These are phyloP conservation scores for Candida bentonensis DNA, from an alignment of 805 yeast species.

Conservation along the genomic window DNA sequence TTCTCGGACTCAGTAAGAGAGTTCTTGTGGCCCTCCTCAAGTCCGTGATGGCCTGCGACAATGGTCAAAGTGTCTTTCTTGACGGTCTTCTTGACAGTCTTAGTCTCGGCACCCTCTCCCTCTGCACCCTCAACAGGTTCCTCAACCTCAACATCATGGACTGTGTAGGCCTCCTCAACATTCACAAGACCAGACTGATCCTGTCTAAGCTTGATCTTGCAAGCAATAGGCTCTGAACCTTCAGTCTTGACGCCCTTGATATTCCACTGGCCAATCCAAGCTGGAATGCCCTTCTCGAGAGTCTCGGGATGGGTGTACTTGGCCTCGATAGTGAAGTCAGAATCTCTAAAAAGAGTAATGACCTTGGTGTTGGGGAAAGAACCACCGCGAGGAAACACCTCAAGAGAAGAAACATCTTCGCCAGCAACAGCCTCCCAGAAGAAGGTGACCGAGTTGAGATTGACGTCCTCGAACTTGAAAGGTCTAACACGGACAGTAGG, in stretches of 20 bases:
- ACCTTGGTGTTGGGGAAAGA: constrained; percentile 89
- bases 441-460: constrained; percentile 86
- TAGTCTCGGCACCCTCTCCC: constrained; percentile 55
- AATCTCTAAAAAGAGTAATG: constrained; percentile 83
- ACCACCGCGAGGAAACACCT: constrained; percentile 93
- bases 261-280: constrained; percentile 69
- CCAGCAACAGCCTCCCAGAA: constrained; percentile 89
- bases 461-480: constrained; percentile 92
- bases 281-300: constrained; percentile 54
- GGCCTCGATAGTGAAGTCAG: constrained; percentile 78
- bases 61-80: constrained; percentile 72
- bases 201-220: constrained; percentile 88
- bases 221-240: constrained; percentile 49
- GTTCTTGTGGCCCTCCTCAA: constrained; percentile 50
- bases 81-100: constrained; percentile 82
- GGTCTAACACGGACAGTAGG: constrained; percentile 98
- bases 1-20: constrained; percentile 68
- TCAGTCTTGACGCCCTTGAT: constrained; percentile 70
- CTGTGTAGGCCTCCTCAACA: constrained; percentile 87
- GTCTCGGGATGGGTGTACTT: constrained; percentile 62
- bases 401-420: constrained; percentile 77
- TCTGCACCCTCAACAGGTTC: constrained; percentile 68
- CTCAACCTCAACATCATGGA: constrained; percentile 78
- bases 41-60: constrained; percentile 36
- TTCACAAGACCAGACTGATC: constrained; percentile 94